phyloP scores from a whole-genome alignment of 2,329 filamentous ascomycete species.

The Plectosphaerella sp. region DNA sequence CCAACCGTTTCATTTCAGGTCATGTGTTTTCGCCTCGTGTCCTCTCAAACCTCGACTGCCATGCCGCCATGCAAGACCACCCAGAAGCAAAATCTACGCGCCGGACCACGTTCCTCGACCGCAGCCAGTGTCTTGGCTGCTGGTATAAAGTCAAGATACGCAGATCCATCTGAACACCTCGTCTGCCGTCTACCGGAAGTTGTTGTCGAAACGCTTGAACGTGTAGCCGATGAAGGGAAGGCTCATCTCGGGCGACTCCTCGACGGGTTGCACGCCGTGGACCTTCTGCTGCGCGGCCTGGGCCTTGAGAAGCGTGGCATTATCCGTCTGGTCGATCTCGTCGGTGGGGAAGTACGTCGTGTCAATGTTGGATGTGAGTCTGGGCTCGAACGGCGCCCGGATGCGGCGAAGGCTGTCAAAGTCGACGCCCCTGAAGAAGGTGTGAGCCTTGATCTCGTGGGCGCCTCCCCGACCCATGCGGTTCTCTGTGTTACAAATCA shows the following conservation, averaged over 20 bases:
- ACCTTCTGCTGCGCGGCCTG: constrained; percentile 70
- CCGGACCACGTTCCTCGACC: no score
- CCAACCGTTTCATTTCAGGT: no score
- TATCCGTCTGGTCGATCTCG: constrained; percentile 96
- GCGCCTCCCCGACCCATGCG: constrained; percentile 84
- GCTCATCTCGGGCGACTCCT: constrained; percentile 90
- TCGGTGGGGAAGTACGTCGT: constrained; percentile 99
- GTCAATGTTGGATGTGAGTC: constrained; percentile 87
- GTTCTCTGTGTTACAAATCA: constrained; percentile 91
- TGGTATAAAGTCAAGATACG: no score
- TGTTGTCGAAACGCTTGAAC: constrained; percentile 90
- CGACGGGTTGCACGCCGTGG: constrained; percentile 37
- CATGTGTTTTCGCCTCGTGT: no score
- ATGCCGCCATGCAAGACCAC: no score
- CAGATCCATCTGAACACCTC: not conserved
- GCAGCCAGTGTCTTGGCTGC: no score
- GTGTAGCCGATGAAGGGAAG: constrained; percentile 95
- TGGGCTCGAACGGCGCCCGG: constrained; percentile 92
- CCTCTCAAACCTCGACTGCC: no score
- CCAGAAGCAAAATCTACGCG: no score
- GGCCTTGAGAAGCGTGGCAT: constrained; percentile 78
- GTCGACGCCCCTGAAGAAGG: constrained; percentile 95
- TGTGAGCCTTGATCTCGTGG: constrained; percentile 86
- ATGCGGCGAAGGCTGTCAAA: constrained; percentile 92
- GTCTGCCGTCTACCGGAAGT: constrained; percentile 47